Evolutionary conservation across 805 yeast genomes (phyloP).

Genomic region (Monosporozyma aerobia): DNA sequence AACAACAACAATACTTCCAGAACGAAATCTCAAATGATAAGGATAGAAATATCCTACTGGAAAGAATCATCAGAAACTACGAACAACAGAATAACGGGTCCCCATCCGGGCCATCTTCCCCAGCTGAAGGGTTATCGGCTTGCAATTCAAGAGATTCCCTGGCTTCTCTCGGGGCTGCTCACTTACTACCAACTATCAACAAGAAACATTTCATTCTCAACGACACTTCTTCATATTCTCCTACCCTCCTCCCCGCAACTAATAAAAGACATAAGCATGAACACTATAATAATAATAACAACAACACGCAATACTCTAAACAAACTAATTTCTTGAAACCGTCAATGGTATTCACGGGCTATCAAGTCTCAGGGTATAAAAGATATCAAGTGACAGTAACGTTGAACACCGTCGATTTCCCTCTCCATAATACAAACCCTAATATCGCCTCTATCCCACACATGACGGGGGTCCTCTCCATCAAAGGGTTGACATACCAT

Average conservation of each 20-base stretch:
- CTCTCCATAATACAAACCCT: conserved; percentile 3
- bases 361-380: conserved; percentile 29
- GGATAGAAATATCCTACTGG: not conserved
- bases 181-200: not conserved
- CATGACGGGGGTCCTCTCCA: conserved; percentile 56
- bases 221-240: conserved; percentile 1
- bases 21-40: not conserved
- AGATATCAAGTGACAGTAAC: conserved; percentile 46
- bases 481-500: conserved; percentile 55
- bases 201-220: not conserved
- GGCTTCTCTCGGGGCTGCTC: conserved; percentile 7
- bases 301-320: not conserved
- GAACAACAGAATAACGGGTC: not conserved
- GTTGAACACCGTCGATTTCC: conserved; percentile 47
- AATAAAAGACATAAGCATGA: not conserved
- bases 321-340: conserved; percentile 20
- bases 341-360: conserved; percentile 27
- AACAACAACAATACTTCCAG: not conserved
- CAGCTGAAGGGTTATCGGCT: too few relatives aligned
- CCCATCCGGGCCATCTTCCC: too few relatives aligned
- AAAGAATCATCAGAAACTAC: not conserved
- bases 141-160: conserved; percentile 18
- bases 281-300: not conserved
- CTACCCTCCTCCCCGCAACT: not conserved
- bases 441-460: conserved; percentile 24